Evolutionary conservation across 2,329 filamentous ascomycete genomes (phyloP), one percentile per base, ranked within the genome.

Genomic region (Venturiaceae sp.): DNA sequence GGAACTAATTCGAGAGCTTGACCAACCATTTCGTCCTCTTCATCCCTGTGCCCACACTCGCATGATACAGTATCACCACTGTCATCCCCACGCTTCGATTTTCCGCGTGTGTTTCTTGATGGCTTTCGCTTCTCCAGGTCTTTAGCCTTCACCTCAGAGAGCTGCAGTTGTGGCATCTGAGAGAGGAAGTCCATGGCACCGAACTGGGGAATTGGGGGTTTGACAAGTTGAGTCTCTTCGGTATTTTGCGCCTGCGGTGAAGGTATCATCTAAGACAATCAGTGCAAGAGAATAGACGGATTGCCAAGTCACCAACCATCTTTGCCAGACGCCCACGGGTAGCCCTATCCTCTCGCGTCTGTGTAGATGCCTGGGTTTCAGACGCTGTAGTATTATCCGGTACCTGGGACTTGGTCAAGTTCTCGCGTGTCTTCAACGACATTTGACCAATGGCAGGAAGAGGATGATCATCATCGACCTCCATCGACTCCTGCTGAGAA

Each of bases 21-120:
- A 44, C 70, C 63, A 64, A 77, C 76, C 75, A 76, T 76, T 19
- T 68, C 67, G 55, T 61, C 65, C 54, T 77, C 74, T 59, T 73
- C 69, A 21, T 68, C 64, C 23, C 67, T 62, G 63, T 66, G 67
- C 13, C 69, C 74, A 62, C 76, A 78, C 60, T 76, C 71, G 57
- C 76, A 79, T 7, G 63, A 62, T 23, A 76, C 19, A 44, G 13
- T 37, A 34, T 53, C 52, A 13, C 23, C 30, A 37, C n/a, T 26
- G n/a, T 28, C 23, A 5, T 33, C 16, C 39, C 37, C 16, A 47
- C 14, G 23, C 55, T 47, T 6, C 44, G 11, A 32, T 62, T 62
- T 53, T 14, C 34, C n/a, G 36, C 36, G n/a, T 71, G 67, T 11
- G 68, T 70, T n/a, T 68, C 66, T 57, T 66, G 57, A 23, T 70